Evolutionary conservation across 305 asterid genomes (phyloP).

Genomic region (Rubia occidens): DNA sequence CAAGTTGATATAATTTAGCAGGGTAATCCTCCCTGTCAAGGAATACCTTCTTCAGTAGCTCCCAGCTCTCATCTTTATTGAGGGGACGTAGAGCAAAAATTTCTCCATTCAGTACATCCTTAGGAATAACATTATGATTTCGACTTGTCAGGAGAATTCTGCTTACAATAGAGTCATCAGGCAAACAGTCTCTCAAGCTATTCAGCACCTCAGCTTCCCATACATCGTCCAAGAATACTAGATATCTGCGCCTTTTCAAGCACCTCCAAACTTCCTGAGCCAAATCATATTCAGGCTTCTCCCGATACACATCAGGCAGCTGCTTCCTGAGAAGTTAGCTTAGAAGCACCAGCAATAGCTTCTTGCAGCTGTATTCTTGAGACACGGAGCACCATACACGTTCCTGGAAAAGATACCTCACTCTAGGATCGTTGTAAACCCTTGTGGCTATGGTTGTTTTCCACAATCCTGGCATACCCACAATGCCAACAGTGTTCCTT

Average conservation of each 20-base stretch:
- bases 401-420: background rate
- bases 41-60: background rate
- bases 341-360: background rate
- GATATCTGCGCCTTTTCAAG: background rate
- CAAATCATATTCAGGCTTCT: background rate
- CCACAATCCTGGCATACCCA: slow-evolving; percentile 3
- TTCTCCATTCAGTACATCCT: background rate
- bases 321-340: background rate
- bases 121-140: background rate
- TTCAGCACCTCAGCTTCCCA: background rate
- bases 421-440: background rate
- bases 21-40: background rate
- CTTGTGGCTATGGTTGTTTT: background rate
- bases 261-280: background rate
- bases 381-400: background rate
- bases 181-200: background rate
- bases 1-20: background rate
- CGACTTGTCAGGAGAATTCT: slow-evolving; percentile 8
- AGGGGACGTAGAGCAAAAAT: background rate
- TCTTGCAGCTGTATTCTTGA: background rate
- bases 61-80: background rate
- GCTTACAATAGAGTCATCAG: background rate
- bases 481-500: background rate
- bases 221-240: background rate
- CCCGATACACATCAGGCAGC: background rate